Base-by-base conservation (phyloP, 2,329 filamentous ascomycete species). In the Trichoderma endophyticum region DNA sequence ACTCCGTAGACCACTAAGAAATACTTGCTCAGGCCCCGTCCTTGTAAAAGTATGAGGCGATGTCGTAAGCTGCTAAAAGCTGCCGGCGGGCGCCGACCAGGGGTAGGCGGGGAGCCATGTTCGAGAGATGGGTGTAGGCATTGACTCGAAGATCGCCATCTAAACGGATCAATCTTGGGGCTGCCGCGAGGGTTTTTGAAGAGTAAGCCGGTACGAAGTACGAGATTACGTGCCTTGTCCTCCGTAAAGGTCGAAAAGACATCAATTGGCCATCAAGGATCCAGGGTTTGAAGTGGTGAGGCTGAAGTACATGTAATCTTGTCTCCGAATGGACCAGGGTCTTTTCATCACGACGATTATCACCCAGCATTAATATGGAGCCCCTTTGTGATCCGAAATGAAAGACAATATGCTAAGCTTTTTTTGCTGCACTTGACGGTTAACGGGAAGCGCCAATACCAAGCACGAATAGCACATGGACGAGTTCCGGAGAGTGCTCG, bases 21-120 rank as follows among this genome's bases (percentile, higher is more conserved):
- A 9, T 67, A 48, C 48, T 30, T 39, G 64, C 51, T 34, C 57
- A 60, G 18, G 21, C 32, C 28, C 30, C 24, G 15, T 59, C 28
- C 57, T 21, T 18, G 18, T 32, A 12, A 48, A 18, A 21, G 43
- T 48, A 48, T 51, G 43, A 51, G 32, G 26, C 11, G 3, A 30
- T 24, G 62, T 59, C 54, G 56, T 69, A 69, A 69, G 65, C 54
- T 60, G 56, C 28, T 60, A 26, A 60, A 60, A n/a, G 34, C 34
- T 59, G 32, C 64, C 15, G 60, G 57, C 66, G 66, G 66, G 66
- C 66, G 54, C 66, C 36, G 64, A 21, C 56, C 26, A n/a, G 18
- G 43, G 34, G 15, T 14, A 43, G 51, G 24, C 21, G 21, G 24
- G 30, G 30, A 63, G 24, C 26, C 61, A 51, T 59, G 34, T 61